A percentile compares a stretch with the other conserved stretches of the same genome.
These are phyloP conservation scores for Talaromyces sp. DNA, from an alignment of 2,329 filamentous ascomycete species.

Conservation along the genomic window DNA sequence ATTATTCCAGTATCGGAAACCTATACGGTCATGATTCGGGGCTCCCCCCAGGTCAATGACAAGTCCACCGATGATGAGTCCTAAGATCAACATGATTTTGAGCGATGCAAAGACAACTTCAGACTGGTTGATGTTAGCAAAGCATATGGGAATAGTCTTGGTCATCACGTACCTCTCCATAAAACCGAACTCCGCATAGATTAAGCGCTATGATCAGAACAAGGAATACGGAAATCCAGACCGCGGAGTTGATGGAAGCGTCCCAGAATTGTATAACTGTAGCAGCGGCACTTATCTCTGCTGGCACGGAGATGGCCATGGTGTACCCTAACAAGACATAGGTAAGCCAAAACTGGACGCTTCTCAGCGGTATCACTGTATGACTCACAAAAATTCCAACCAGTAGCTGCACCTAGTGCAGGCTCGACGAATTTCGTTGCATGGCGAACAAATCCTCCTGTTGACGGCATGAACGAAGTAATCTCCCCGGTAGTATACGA, in stretches of 20 bases:
- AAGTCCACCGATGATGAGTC: constrained; percentile 49
- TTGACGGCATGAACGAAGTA: constrained; percentile 40
- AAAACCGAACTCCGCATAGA: constrained; percentile 45
- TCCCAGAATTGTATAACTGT: constrained; percentile 61
- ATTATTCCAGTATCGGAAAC: constrained; percentile 49
- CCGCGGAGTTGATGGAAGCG: constrained; percentile 38
- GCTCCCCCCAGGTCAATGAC: constrained; percentile 54
- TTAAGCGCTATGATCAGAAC: constrained; percentile 53
- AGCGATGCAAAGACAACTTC: constrained; percentile 51
- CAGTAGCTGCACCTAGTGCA: constrained; percentile 39
- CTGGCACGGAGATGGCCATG: constrained; percentile 44
- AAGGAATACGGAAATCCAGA: constrained; percentile 55
- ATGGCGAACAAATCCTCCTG: constrained; percentile 40
- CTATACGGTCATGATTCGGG: constrained; percentile 42
- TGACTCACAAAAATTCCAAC: constrained; percentile 40
- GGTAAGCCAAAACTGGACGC: neutral
- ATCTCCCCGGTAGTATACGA: constrained; percentile 44
- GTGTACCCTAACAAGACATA: constrained; percentile 31
- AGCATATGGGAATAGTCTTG: no score
- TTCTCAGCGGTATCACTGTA: neutral
- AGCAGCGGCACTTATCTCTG: constrained; percentile 61
- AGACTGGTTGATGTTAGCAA: constrained; percentile 16
- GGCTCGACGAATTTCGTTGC: constrained; percentile 41
- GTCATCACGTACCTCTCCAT: constrained; percentile 39
- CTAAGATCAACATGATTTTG: constrained; percentile 50